Percentiles rank a stretch among this genome's conserved stretches.
These are phyloP conservation scores for Sherardia arvensis DNA, from an alignment of 257 asterid species.

Conservation along the genomic window DNA sequence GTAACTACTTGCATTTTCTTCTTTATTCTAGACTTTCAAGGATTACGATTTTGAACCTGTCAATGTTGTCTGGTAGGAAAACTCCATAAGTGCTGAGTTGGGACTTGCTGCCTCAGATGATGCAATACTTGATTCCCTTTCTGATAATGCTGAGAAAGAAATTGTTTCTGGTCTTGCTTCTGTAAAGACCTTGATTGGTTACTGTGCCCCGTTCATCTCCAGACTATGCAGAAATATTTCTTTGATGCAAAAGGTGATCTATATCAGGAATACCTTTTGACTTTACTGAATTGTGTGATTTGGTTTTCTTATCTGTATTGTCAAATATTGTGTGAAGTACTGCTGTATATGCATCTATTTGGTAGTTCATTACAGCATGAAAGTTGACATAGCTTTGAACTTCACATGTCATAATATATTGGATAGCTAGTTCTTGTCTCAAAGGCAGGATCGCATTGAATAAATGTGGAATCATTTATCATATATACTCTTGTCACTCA, in stretches of 20 bases:
- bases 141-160: constrained; percentile 88
- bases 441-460: not conserved
- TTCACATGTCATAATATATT: not conserved
- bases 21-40: not conserved
- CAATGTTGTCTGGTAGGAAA: constrained; percentile 36
- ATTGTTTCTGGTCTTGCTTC: constrained; percentile 54
- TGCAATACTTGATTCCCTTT: constrained; percentile 70
- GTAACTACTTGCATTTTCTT: not conserved
- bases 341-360: constrained; percentile 1
- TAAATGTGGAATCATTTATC: not conserved
- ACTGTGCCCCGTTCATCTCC: constrained; percentile 60
- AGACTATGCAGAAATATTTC: constrained; percentile 78
- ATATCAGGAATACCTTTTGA: not conserved
- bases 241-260: constrained; percentile 84
- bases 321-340: not conserved
- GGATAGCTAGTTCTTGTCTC: not conserved
- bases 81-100: constrained; percentile 68
- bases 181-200: constrained; percentile 74
- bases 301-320: not conserved
- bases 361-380: not conserved
- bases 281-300: not conserved
- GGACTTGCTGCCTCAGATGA: constrained; percentile 94
- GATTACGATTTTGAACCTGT: not conserved
- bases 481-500: not conserved
- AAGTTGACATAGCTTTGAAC: not conserved